Conservation (phyloP, 805 yeast genomes). For the Lachancea meyersii region DNA sequence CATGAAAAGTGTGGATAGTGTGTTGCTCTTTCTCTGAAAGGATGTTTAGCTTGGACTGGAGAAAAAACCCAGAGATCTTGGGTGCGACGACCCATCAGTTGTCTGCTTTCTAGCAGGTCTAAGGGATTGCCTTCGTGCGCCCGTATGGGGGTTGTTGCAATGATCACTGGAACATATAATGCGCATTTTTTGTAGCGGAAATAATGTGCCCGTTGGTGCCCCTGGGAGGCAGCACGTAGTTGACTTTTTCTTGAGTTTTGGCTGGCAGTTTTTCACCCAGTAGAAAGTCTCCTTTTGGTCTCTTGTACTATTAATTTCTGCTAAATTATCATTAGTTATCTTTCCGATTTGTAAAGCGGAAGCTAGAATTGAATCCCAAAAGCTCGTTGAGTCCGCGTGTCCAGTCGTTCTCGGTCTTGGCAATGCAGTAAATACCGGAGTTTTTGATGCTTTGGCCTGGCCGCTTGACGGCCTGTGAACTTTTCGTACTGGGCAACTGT, state of each 20-base stretch:
- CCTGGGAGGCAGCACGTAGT: no score
- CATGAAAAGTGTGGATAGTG: slow-evolving; percentile 58
- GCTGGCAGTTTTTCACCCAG: neutral
- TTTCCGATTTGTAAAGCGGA: slow-evolving; percentile 40
- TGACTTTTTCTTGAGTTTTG: no score
- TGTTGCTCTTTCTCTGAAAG: slow-evolving; percentile 19
- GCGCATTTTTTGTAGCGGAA: no score
- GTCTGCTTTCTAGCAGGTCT: slow-evolving; percentile 40
- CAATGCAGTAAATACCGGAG: slow-evolving; percentile 82
- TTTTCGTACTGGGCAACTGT: slow-evolving; percentile 36
- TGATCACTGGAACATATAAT: slow-evolving; percentile 40
- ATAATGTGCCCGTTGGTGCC: no score
- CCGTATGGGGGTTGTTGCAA: slow-evolving; percentile 63
- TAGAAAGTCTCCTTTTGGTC: no score
- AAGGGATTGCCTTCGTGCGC: slow-evolving; percentile 70
- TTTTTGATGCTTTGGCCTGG: slow-evolving; percentile 20
- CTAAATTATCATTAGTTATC: neutral
- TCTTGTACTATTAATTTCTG: no score
- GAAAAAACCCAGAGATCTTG: slow-evolving; percentile 56
- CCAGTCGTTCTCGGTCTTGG: slow-evolving; percentile 84
- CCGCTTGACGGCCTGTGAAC: slow-evolving; percentile 10
- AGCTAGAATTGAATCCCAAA: slow-evolving; percentile 81
- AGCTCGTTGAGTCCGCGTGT: slow-evolving; percentile 81
- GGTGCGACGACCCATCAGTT: slow-evolving; percentile 65
- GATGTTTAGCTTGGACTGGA: slow-evolving; percentile 49